phyloP scores from a whole-genome alignment of 805 yeast genomes.

The Ogataea chonburiensis region DNA sequence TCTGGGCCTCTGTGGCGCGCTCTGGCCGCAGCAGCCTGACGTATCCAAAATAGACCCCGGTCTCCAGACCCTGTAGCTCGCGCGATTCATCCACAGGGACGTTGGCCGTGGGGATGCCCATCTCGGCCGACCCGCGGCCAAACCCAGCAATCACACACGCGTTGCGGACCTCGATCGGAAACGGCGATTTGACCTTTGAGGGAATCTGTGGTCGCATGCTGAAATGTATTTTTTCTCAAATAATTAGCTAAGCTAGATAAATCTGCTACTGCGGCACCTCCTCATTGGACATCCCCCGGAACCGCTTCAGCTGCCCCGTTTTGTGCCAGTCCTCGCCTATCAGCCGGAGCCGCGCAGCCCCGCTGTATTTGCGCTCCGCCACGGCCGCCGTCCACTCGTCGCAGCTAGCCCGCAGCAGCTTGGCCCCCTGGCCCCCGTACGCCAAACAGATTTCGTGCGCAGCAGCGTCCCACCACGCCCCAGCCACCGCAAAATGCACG shows the following conservation, averaged over 20 bases:
- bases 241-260: no score
- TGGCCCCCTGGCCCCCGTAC: constrained; percentile 70
- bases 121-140: constrained; percentile 91
- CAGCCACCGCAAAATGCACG: constrained; percentile 67
- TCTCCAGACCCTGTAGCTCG: constrained; percentile 40
- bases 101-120: constrained; percentile 96
- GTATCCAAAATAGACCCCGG: constrained; percentile 93
- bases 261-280: no score
- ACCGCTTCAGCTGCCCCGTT: constrained; percentile 44
- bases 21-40: constrained; percentile 21
- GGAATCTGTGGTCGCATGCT: constrained; percentile 45
- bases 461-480: constrained; percentile 92
- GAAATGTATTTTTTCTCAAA: no score
- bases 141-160: constrained; percentile 73
- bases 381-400: constrained; percentile 53
- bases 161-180: constrained; percentile 46
- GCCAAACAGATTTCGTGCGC: constrained; percentile 52
- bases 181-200: constrained; percentile 41
- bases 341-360: constrained; percentile 74
- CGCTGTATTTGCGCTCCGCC: constrained; percentile 56
- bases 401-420: constrained; percentile 51
- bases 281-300: constrained; percentile 39
- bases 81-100: constrained; percentile 56
- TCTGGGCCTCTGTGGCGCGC: constrained; percentile 20
- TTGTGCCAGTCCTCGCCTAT: constrained; percentile 76